Evolutionary conservation across 495 filamentous ascomycete species (phyloP).

Genomic region (Pseudevernia furfuracea): DNA sequence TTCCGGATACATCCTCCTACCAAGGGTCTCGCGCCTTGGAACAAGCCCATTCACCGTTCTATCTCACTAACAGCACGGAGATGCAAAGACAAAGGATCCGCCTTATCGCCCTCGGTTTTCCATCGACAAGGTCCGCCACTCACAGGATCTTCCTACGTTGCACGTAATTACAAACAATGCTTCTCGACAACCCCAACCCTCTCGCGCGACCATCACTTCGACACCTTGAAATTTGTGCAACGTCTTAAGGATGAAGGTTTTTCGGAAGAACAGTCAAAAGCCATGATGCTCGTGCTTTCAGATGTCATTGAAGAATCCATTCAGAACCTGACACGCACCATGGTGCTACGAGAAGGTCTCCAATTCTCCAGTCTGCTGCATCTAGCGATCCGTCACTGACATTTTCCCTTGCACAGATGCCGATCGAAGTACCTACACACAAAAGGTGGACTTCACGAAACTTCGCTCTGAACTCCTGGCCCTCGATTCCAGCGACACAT

Average conservation of each 20-base stretch:
- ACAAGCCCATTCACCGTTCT: conserved; percentile 1
- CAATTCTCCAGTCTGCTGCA: neutral
- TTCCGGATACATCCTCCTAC: neutral
- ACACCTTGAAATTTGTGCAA: conserved; percentile 95
- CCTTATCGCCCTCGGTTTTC: neutral
- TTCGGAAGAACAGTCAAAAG: conserved; percentile 87
- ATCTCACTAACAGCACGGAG: conserved; percentile 4
- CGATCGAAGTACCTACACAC: conserved; percentile 76
- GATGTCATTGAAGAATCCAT: conserved; percentile 98
- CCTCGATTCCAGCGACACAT: conserved; percentile 81
- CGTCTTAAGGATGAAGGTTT: conserved; percentile 86
- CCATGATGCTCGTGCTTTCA: conserved; percentile 94
- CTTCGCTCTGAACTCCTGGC: conserved; percentile 88
- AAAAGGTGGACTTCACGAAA: conserved; percentile 99
- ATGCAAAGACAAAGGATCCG: neutral
- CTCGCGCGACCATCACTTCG: conserved; percentile 85
- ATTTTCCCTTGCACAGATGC: conserved; percentile 34
- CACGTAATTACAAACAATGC: neutral
- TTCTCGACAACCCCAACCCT: conserved; percentile 63
- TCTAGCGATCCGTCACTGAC: neutral
- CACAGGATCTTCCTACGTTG: neutral
- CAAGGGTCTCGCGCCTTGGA: neutral
- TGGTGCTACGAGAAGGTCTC: conserved; percentile 88
- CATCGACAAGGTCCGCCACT: neutral
- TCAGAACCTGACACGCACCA: conserved; percentile 94